phyloP scores from a whole-genome alignment of 2,329 filamentous ascomycete species.

The Fusarium pseudocircinatum region DNA sequence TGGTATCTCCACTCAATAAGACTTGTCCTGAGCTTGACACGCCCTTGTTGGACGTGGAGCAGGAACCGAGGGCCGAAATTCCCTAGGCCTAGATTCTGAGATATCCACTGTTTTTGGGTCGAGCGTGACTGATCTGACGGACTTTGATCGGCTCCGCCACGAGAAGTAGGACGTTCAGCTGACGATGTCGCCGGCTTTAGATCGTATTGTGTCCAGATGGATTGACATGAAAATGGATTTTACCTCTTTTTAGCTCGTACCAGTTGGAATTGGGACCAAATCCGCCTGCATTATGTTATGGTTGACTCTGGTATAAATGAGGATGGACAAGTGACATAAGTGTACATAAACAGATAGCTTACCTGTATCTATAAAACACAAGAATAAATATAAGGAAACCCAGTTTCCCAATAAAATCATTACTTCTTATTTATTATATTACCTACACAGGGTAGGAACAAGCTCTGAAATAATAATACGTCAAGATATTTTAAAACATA shows the following conservation, averaged over 20 bases:
- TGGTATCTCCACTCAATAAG: slow-evolving; percentile 19
- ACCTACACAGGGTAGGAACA: accelerated
- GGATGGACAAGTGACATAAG: accelerated
- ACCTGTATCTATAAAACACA: accelerated
- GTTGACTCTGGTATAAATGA: no score
- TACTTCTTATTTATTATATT: accelerated
- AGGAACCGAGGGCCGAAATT: slow-evolving; percentile 25
- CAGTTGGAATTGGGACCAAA: accelerated
- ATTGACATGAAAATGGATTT: background rate
- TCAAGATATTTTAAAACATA: accelerated
- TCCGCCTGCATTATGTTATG: no score
- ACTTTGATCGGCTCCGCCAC: background rate
- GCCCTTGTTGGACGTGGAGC: background rate
- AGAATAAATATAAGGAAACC: background rate
- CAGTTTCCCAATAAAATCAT: accelerated
- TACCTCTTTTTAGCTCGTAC: accelerated
- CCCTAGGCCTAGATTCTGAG: background rate
- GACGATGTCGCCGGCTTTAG: background rate
- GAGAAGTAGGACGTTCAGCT: background rate
- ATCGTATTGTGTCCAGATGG: no score
- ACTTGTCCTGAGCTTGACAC: slow-evolving; percentile 15
- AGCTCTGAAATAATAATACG: no score
- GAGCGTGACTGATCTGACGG: background rate
- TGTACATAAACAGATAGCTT: accelerated
- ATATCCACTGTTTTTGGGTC: background rate